Evolutionary conservation across 2,329 filamentous ascomycete genomes (phyloP).

Genomic region (Colletotrichum salicis): DNA sequence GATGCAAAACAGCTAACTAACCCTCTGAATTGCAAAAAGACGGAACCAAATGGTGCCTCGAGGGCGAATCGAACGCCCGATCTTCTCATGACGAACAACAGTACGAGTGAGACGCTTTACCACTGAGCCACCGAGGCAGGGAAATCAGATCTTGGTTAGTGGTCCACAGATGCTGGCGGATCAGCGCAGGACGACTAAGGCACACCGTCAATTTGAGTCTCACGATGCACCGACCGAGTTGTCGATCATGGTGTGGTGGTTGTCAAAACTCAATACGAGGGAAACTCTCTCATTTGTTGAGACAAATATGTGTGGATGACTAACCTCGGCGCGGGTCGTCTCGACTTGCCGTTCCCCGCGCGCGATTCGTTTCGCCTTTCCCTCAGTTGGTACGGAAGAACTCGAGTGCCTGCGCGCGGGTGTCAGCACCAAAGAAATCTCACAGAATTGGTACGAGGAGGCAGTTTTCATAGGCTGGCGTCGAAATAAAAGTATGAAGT

Average conservation of each 20-base stretch:
- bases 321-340: conserved; percentile 17
- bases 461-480: background rate
- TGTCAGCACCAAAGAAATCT: background rate
- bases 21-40: background rate
- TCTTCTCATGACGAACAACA: conserved; percentile 19
- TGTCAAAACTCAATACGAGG: background rate
- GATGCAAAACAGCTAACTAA: no score
- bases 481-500: background rate
- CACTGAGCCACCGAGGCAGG: conserved; percentile 27
- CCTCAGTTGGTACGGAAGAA: background rate
- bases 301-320: background rate
- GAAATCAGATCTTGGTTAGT: background rate
- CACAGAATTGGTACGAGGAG: background rate
- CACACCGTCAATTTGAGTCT: background rate
- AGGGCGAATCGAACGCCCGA: conserved; percentile 35
- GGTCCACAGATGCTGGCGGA: background rate
- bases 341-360: background rate
- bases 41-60: conserved; percentile 15
- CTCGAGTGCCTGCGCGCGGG: background rate
- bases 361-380: conserved; percentile 3
- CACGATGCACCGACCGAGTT: background rate
- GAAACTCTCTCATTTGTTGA: background rate
- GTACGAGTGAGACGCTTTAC: conserved; percentile 33
- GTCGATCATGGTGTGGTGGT: background rate
- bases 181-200: background rate